Evolutionary conservation across 202 grass and related monocot species (phyloP).

Genomic region (Carex arenaria): DNA sequence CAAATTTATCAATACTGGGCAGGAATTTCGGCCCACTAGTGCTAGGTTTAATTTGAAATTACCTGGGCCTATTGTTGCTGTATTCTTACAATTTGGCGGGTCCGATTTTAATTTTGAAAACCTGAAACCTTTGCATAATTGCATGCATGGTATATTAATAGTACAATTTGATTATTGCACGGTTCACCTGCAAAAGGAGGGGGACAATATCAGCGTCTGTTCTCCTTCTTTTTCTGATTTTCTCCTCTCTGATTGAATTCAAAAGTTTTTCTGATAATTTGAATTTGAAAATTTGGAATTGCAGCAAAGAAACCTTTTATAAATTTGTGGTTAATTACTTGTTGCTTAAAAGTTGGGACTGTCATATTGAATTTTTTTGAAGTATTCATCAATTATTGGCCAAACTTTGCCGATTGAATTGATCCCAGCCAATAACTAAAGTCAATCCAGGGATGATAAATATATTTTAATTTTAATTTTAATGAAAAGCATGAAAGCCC

Average conservation of each 20-base stretch:
- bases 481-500: too few relatives aligned
- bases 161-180: constrained; percentile 16
- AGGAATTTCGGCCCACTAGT: neutral
- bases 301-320: neutral
- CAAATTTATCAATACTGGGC: neutral
- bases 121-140: constrained; percentile 7
- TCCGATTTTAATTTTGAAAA: constrained; percentile 11
- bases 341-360: neutral
- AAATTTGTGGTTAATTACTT: neutral
- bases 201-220: neutral
- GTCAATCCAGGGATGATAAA: neutral
- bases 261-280: neutral
- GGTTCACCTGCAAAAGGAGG: neutral
- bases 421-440: neutral
- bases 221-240: neutral
- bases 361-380: neutral
- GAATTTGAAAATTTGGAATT: constrained; percentile 2
- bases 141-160: neutral
- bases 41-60: neutral
- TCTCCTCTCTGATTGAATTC: neutral
- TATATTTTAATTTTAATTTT: neutral
- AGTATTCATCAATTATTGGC: neutral
- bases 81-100: neutral
- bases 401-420: neutral
- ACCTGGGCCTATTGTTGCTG: constrained; percentile 2